phyloP scores from a whole-genome alignment of 495 filamentous ascomycete species.

The Penicillium parvum region DNA sequence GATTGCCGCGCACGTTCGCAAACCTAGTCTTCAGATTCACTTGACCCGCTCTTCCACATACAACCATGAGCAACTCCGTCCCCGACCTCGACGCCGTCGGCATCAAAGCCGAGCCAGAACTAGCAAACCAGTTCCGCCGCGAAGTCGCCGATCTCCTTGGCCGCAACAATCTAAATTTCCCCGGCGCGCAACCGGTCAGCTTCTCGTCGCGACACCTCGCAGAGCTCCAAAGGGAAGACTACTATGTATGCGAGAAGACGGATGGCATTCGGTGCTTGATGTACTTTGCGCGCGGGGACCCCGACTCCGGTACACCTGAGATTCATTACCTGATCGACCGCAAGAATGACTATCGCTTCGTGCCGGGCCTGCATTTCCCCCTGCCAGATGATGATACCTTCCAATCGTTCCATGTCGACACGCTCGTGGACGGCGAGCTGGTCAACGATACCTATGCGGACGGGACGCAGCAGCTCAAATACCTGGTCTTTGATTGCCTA shows the following conservation, averaged over 20 bases:
- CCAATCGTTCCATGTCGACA: constrained; percentile 67
- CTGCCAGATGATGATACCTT: constrained; percentile 52
- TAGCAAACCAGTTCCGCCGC: constrained; percentile 57
- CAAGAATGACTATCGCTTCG: constrained; percentile 90
- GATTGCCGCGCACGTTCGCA: not conserved
- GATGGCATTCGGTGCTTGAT: constrained; percentile 93
- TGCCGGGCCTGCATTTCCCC: constrained; percentile 79
- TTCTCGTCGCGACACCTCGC: constrained; percentile 73
- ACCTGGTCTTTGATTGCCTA: constrained; percentile 90
- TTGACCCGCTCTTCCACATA: not conserved
- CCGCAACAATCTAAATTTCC: constrained; percentile 63
- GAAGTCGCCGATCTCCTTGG: constrained; percentile 75
- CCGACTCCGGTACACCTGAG: constrained; percentile 46
- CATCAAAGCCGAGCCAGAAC: constrained; percentile 53
- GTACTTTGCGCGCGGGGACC: constrained; percentile 64
- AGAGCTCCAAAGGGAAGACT: constrained; percentile 76
- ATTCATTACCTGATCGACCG: constrained; percentile 88
- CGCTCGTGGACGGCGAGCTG: constrained; percentile 88
- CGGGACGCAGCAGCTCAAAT: constrained; percentile 65
- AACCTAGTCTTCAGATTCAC: not conserved
- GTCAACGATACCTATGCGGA: constrained; percentile 68
- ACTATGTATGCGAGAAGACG: constrained; percentile 97
- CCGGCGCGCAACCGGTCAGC: constrained; percentile 92
- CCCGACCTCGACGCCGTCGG: constrained; percentile 52
- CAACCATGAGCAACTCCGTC: constrained; percentile 42